Base-by-base conservation (phyloP, 441 rosid genomes). In the Flueggea neowawraea region DNA sequence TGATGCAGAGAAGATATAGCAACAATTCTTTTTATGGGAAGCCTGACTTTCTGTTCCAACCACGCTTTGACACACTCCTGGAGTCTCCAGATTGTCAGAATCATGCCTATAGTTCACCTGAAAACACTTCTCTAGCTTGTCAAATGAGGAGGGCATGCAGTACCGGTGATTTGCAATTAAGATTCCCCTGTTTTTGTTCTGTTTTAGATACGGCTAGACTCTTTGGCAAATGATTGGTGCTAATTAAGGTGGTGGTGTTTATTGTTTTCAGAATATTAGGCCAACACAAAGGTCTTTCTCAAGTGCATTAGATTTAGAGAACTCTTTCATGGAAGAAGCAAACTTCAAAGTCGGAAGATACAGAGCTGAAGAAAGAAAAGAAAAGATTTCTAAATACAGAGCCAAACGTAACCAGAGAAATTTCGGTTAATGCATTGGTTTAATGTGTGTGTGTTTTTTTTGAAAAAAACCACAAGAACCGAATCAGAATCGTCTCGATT, bases 331-430 rank as follows among this genome's bases (percentile, higher is more conserved):
- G 36, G 95, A 85, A 51, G 98, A 88, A 31, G 66, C 79, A 4
- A 77, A 76, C 61, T 72, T 78, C 52, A 88, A 87, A 62, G 95
- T 85, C 0, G 88, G 92, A 17, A 89, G 91, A 44, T 93, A 88
- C 75, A 90, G 81, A 59, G 90, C 87, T 32, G 96, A 90, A 73
- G 96, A 93, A 69, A 85, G 93, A 65, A 84, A 83, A 73, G 95
- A 88, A 65, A 88, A 74, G 73, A 93, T 93, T 66, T 83, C 81
- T 22, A 93, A 88, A 81, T 93, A 93, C 55, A 90, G 83, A 84
- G 98, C 98, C 56, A 93, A 93, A 73, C 84, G 96, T 32, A 78
- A 74, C 62, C 96, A 88, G 61, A 90, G 97, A 59, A 93, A 93
- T 70, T 93, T 93, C 79, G 84, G n/a, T n/a, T n/a, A n/a, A n/a